Conservation (phyloP, 106 monocot genomes). For the Acanthochlamys bracteata region DNA sequence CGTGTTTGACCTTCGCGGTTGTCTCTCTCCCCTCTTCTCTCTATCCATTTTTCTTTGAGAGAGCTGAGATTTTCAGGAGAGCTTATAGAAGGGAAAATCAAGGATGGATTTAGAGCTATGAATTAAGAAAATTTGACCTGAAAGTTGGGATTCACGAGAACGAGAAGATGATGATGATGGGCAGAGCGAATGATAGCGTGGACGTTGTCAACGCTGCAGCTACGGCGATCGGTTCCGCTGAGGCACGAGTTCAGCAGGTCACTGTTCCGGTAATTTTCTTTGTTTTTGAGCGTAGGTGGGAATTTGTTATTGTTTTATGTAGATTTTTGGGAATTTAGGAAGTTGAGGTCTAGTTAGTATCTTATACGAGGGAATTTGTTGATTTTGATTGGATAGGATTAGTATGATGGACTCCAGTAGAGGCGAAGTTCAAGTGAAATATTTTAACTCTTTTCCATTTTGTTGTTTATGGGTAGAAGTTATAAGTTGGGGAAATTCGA, state of each 20-base stretch:
- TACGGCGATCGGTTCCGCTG: slow-evolving; percentile 37
- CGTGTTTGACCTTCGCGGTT: slow-evolving; percentile 2
- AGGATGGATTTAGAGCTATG: neutral
- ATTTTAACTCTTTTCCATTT: too few species aligned
- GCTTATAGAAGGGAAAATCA: neutral
- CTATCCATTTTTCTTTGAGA: neutral
- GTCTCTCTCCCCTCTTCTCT: neutral
- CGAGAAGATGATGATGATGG: slow-evolving; percentile 15
- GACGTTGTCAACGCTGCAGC: slow-evolving; percentile 68
- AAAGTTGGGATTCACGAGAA: too few species aligned
- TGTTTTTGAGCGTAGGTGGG: neutral
- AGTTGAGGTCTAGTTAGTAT: too few species aligned
- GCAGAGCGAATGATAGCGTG: slow-evolving; percentile 32
- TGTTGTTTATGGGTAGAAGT: too few species aligned
- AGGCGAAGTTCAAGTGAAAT: too few species aligned
- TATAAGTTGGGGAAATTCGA: too few species aligned
- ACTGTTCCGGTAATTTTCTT: slow-evolving; percentile 30
- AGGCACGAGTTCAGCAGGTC: slow-evolving; percentile 46
- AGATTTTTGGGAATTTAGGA: too few species aligned
- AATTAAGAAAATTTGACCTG: too few species aligned
- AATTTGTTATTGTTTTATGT: neutral
- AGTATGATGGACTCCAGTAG: too few species aligned
- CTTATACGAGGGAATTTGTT: too few species aligned
- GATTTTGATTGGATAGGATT: too few species aligned
- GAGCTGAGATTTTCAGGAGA: neutral